Conservation (phyloP, 352 stramenopile species). For the Globisporangium takayamanum region DNA sequence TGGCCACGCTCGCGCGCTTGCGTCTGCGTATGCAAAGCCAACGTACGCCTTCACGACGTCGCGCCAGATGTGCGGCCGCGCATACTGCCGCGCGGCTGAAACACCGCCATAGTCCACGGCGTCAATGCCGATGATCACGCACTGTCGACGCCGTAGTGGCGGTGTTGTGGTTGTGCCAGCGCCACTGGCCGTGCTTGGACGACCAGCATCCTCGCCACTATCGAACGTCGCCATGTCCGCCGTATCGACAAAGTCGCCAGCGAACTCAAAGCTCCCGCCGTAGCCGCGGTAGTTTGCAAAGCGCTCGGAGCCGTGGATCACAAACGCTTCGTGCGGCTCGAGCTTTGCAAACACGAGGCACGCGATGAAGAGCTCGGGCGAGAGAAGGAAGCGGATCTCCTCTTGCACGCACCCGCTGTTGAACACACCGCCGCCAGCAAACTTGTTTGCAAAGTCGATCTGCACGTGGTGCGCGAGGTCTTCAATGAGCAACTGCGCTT, state of each 20-base stretch:
- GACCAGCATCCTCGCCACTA: constrained; percentile 3
- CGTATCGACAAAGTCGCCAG: constrained; percentile 33
- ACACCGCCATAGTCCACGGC: constrained; percentile 50
- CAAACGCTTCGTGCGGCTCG: constrained; percentile 61
- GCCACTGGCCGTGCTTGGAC: background rate
- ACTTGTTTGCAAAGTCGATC: constrained; percentile 83
- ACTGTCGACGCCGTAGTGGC: constrained; percentile 26
- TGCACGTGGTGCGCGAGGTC: constrained; percentile 55
- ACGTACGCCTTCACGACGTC: constrained; percentile 66
- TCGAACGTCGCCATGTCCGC: constrained; percentile 11
- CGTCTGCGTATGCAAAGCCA: constrained; percentile 47
- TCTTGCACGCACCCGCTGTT: constrained; percentile 70
- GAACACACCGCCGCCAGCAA: constrained; percentile 66
- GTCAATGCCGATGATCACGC: constrained; percentile 67
- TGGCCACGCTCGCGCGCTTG: constrained; percentile 23
- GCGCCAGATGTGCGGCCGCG: constrained; percentile 35
- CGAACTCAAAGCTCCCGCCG: constrained; percentile 45
- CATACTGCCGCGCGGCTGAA: constrained; percentile 38
- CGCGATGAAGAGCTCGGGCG: constrained; percentile 58
- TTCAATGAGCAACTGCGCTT: constrained; percentile 54
- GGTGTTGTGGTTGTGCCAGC: background rate
- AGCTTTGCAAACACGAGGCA: constrained; percentile 62
- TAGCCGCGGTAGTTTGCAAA: constrained; percentile 59
- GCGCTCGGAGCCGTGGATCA: constrained; percentile 58
- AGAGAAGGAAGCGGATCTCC: constrained; percentile 79